Conservation (phyloP, 805 yeast genomes). For the Candida bentonensis region DNA sequence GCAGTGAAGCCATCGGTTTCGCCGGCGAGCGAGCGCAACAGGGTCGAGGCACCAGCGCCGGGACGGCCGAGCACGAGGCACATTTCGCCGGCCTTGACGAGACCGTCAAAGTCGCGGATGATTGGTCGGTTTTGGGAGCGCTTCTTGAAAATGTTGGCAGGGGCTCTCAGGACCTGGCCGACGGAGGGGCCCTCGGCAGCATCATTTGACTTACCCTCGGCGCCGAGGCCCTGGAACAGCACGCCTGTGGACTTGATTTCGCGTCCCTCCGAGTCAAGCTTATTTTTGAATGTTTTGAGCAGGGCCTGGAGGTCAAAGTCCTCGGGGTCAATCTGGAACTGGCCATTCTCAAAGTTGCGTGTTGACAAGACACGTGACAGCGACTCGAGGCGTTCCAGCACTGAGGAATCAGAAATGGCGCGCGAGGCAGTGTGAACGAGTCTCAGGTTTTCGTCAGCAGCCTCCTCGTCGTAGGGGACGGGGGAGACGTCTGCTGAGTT, state of each 20-base stretch:
- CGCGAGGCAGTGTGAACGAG: conserved; percentile 11
- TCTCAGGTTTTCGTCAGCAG: conserved; percentile 12
- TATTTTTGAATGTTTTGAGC: conserved; percentile 13
- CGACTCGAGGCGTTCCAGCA: conserved; percentile 30
- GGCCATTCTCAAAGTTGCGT: conserved; percentile 31
- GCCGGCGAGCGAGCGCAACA: conserved; percentile 51
- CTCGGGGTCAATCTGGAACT: conserved; percentile 30
- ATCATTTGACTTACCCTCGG: conserved; percentile 33
- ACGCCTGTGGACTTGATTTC: conserved; percentile 23
- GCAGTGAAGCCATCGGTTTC: conserved; percentile 33
- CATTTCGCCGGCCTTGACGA: conserved; percentile 53
- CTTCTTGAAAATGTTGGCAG: conserved; percentile 11
- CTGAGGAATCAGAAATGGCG: conserved; percentile 19
- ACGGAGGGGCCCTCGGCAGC: conserved; percentile 32
- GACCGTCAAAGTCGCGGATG: conserved; percentile 19
- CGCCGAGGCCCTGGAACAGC: conserved; percentile 25
- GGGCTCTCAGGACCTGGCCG: conserved; percentile 25
- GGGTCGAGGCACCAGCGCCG: conserved; percentile 69
- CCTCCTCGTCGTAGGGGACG: conserved; percentile 9
- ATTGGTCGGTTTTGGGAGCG: conserved; percentile 2
- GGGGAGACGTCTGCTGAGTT: not conserved
- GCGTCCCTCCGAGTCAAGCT: conserved; percentile 21
- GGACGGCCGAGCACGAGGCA: conserved; percentile 59
- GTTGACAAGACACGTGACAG: conserved; percentile 37
- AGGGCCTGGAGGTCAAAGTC: conserved; percentile 34